A percentile compares a stretch with the other conserved stretches of the same genome.
Conservation (phyloP, 2,329 filamentous ascomycete species). For the Sporothrix variecibatus region DNA sequence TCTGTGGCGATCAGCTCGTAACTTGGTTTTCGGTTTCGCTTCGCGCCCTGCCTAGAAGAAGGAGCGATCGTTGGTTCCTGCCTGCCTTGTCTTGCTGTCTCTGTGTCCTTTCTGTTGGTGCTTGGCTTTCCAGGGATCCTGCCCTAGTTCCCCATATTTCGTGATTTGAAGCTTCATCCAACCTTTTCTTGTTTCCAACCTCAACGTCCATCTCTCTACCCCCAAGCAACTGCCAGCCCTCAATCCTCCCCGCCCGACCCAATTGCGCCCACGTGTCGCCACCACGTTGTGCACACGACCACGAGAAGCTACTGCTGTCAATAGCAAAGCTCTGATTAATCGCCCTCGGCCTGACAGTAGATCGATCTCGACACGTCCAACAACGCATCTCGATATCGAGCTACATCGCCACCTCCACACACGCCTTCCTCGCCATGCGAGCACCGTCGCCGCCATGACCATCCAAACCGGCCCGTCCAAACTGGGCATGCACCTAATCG, state of each 20-base stretch:
- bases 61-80: neutral
- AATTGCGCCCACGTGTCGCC: neutral
- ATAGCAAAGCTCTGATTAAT: no score
- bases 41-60: neutral
- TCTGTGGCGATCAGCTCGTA: neutral
- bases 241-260: neutral
- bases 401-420: neutral
- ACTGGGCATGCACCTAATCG: conserved; percentile 56
- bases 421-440: neutral
- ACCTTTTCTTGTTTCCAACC: neutral
- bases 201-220: neutral
- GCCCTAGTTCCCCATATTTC: neutral
- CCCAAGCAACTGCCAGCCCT: neutral
- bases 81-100: neutral
- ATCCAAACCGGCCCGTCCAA: conserved; percentile 41
- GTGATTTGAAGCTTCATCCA: neutral
- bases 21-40: neutral
- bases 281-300: neutral
- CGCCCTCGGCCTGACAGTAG: neutral
- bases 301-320: no score
- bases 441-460: conserved; percentile 11
- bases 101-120: neutral
- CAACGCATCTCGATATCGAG: neutral
- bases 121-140: neutral
- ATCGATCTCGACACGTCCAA: neutral